phyloP scores from a whole-genome alignment of 495 filamentous ascomycete species.

The Hypoxylon trugodes region DNA sequence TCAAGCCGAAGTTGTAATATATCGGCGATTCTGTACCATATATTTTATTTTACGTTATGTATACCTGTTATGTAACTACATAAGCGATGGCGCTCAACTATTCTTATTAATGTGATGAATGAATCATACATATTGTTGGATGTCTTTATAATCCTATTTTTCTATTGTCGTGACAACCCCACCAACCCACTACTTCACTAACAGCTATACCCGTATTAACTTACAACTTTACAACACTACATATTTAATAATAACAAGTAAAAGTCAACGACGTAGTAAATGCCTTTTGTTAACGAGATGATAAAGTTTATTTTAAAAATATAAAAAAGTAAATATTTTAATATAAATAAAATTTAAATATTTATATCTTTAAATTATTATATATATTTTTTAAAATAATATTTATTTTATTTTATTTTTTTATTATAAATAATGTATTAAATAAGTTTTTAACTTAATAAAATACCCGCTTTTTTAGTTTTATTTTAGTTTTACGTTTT shows the following conservation, averaged over 20 bases:
- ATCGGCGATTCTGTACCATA: neutral
- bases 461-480: conserved; percentile 9
- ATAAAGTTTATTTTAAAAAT: too few species aligned
- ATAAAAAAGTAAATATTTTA: too few species aligned
- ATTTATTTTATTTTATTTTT: neutral
- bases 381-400: neutral
- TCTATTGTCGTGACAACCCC: neutral
- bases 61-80: neutral
- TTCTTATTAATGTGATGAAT: neutral
- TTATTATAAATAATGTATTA: neutral
- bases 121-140: too few species aligned
- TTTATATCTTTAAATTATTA: too few species aligned
- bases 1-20: conserved; percentile 54
- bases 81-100: neutral
- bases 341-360: too few species aligned
- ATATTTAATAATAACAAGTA: too few species aligned
- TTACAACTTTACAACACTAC: neutral
- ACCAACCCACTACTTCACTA: too few species aligned
- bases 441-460: conserved; percentile 4
- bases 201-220: too few species aligned
- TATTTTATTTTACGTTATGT: neutral
- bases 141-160: too few species aligned
- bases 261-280: too few species aligned
- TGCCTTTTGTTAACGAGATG: too few species aligned
- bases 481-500: conserved; percentile 4